These are phyloP conservation scores for Magnusiomyces suaveolens DNA, from an alignment of 1,139 yeast species.

Conservation along the genomic window DNA sequence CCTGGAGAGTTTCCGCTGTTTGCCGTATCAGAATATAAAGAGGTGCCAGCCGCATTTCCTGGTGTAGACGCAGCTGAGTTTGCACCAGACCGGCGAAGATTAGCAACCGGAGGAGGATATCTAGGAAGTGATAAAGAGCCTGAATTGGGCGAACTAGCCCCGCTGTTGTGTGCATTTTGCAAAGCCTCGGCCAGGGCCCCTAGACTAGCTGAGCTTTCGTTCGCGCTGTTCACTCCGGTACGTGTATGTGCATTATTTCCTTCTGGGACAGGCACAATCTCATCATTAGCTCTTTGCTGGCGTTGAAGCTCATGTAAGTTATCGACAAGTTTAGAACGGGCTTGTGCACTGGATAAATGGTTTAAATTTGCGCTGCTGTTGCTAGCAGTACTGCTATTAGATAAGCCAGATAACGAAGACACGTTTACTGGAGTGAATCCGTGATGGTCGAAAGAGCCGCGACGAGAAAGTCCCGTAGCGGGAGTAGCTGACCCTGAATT, in stretches of 20 bases:
- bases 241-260: not conserved
- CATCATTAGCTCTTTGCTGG: not conserved
- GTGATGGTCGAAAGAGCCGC: constrained; percentile 20
- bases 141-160: not conserved
- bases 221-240: not conserved
- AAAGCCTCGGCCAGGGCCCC: not conserved
- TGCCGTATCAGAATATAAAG: not conserved
- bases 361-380: not conserved
- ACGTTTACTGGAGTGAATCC: not conserved
- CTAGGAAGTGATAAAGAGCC: not conserved
- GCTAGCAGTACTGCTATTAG: not conserved
- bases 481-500: constrained; percentile 48
- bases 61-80: not conserved
- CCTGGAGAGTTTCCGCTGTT: constrained; percentile 4
- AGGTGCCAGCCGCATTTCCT: not conserved
- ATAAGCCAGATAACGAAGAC: not conserved
- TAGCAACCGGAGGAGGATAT: not conserved
- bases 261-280: not conserved
- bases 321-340: not conserved
- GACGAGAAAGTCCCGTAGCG: constrained; percentile 16
- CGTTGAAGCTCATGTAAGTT: not conserved
- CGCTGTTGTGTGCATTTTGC: not conserved
- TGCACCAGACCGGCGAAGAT: not conserved
- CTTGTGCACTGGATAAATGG: not conserved
- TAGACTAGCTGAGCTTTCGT: not conserved